phyloP scores from a whole-genome alignment of 2,329 filamentous ascomycete genomes.

The Cephalotrichum gorgonifer region DNA sequence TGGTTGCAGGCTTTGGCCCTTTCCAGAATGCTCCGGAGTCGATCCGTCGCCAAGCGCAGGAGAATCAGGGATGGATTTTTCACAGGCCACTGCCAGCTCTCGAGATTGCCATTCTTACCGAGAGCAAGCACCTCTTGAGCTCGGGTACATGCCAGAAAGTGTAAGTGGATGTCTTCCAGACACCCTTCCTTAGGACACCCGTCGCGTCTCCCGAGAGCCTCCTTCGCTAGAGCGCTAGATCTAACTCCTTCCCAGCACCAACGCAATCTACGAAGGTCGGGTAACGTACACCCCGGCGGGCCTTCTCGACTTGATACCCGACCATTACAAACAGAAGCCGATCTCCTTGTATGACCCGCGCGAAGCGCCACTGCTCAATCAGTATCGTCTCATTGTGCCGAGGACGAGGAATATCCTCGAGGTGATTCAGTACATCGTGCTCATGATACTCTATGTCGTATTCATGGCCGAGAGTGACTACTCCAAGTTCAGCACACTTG shows the following conservation, averaged over 20 bases:
- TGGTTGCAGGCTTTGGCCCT: slow-evolving; percentile 75
- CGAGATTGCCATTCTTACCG: slow-evolving; percentile 73
- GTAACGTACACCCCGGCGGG: slow-evolving; percentile 75
- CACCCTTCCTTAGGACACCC: slow-evolving; percentile 45
- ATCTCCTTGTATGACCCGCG: slow-evolving; percentile 73
- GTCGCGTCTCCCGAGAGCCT: no score
- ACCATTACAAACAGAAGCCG: slow-evolving; percentile 75
- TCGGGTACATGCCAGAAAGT: slow-evolving; percentile 73
- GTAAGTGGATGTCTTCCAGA: slow-evolving; percentile 50
- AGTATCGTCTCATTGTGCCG: slow-evolving; percentile 76
- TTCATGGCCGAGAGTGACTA: slow-evolving; percentile 62
- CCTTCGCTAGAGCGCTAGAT: neutral
- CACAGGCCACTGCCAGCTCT: slow-evolving; percentile 57
- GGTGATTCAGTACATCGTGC: slow-evolving; percentile 59
- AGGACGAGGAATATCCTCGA: slow-evolving; percentile 68
- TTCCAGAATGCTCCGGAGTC: slow-evolving; percentile 71
- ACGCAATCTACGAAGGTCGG: slow-evolving; percentile 71
- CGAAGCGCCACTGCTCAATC: slow-evolving; percentile 66
- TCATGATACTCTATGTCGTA: slow-evolving; percentile 58
- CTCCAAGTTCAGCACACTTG: slow-evolving; percentile 42
- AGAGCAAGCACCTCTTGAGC: slow-evolving; percentile 69
- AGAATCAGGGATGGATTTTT: slow-evolving; percentile 38
- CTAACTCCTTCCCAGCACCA: slow-evolving; percentile 32
- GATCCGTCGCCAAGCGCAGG: slow-evolving; percentile 33
- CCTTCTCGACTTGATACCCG: slow-evolving; percentile 75